Evolutionary conservation across 768 basidiomycete genomes (phyloP).

Genomic region (Pisolithus orientalis): DNA sequence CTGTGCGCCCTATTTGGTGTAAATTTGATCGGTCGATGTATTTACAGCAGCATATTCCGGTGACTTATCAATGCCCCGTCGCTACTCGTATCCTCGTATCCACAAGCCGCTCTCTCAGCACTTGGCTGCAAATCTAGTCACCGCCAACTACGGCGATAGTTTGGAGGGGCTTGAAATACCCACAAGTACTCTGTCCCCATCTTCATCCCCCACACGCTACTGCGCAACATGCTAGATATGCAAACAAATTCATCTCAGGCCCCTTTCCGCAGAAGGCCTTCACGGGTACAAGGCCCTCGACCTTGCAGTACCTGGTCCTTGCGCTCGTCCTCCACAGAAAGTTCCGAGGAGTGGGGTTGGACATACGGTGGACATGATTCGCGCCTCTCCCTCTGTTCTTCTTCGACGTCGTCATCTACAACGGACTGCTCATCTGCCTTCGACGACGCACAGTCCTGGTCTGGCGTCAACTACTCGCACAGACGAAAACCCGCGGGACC

Average conservation of each 20-base stretch:
- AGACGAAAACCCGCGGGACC: constrained; percentile 23
- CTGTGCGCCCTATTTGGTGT: too few relatives aligned
- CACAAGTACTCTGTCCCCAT: too few relatives aligned
- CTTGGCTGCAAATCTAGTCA: too few relatives aligned
- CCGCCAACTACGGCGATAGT: too few relatives aligned
- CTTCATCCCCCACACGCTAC: too few relatives aligned
- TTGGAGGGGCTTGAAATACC: too few relatives aligned
- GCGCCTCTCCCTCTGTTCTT: constrained; percentile 7
- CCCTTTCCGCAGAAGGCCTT: constrained; percentile 6
- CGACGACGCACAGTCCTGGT: neutral
- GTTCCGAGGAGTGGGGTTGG: constrained; percentile 17
- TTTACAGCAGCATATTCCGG: too few relatives aligned
- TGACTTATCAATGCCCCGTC: too few relatives aligned
- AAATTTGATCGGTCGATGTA: too few relatives aligned
- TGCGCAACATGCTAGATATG: neutral
- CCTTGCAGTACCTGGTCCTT: constrained; percentile 20
- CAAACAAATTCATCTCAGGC: constrained; percentile 11
- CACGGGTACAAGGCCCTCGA: constrained; percentile 23
- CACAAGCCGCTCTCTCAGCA: too few relatives aligned
- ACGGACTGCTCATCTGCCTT: neutral
- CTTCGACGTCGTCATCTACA: constrained; percentile 6
- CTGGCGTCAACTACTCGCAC: constrained; percentile 1
- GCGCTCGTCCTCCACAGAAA: constrained; percentile 8
- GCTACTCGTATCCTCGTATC: too few relatives aligned
- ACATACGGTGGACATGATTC: constrained; percentile 2